Evolutionary conservation across 306 rosid genomes (phyloP), one percentile per base, ranked within the genome.

Genomic region (Prunus dulcis): DNA sequence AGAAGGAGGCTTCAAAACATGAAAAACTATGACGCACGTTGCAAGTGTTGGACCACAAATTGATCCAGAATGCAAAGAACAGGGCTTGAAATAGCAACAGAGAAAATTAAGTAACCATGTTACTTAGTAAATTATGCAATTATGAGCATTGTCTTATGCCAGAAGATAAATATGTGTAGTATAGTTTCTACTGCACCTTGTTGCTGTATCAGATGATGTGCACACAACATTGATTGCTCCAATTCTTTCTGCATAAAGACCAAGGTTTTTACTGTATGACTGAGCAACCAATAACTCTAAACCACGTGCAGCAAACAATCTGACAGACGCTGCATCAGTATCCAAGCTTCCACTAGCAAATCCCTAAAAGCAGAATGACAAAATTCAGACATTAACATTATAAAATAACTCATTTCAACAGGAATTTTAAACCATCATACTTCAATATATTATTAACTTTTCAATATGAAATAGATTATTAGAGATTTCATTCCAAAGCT

Each of bases 331-430:
- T 66, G 97, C 97, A 86, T 92, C 99, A 57, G 53, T 88, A 80
- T 92, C 99, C 66, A 95, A 90, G 87, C 99, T 95, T 86, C 97
- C 97, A 88, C 99, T 95, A 74, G 99, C 99, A 89, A 95, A 95
- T 23, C 99, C 99, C 99, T 95, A 77, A 67, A 34, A 85, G 69
- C 27, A 81, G 41, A 76, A 43, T 30, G 19, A 67, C 34, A 28
- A 49, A 27, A 14, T 55, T 64, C 43, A 72, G 23, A 67, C 30
- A 66, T 79, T 79, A 50, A 83, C 66, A 67, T 22, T n/a, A 46
- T 1, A 43, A 64, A 10, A 47, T 38, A 70, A 18, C 13, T 50
- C 28, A 22, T 45, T 45, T 28, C 57, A 27, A 55, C 66, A 68
- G 23, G 80, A 61, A 49, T 23, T 73, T 57, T 15, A 71, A n/a